Conservation (phyloP, 768 basidiomycete species). For the Chlorophyllum brunneum region DNA sequence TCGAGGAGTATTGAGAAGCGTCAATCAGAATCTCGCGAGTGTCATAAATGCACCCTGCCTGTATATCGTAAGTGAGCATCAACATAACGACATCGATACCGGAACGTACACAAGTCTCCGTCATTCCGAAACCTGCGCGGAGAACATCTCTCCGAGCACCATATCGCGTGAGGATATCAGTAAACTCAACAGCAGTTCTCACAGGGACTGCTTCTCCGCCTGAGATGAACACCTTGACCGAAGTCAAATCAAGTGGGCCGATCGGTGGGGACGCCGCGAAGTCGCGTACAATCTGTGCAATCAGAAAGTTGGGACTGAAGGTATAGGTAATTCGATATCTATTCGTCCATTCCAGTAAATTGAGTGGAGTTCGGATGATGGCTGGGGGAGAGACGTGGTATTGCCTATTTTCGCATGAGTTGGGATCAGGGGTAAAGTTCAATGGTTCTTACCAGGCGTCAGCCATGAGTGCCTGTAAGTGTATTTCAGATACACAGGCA, state of each 20-base stretch:
- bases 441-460: constrained; percentile 5
- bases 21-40: constrained; percentile 5
- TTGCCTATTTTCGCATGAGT: constrained; percentile 4
- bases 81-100: neutral
- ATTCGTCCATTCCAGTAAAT: constrained; percentile 4
- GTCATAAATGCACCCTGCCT: constrained; percentile 10
- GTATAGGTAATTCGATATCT: constrained; percentile 7
- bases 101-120: constrained; percentile 8
- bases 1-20: neutral
- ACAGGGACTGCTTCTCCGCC: constrained; percentile 8
- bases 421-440: neutral
- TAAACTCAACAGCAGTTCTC: constrained; percentile 8
- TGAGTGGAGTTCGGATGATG: constrained; percentile 2
- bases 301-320: constrained; percentile 9
- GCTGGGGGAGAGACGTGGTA: constrained; percentile 6
- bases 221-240: constrained; percentile 4
- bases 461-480: constrained; percentile 6
- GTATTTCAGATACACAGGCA: constrained; percentile 9
- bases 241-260: neutral
- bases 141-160: constrained; percentile 8
- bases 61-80: neutral
- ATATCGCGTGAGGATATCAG: neutral
- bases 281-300: constrained; percentile 7
- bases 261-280: neutral
- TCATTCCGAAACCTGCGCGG: constrained; percentile 11